Percentiles rank a stretch among this genome's conserved stretches.
phyloP scores from a whole-genome alignment of 2,329 filamentous ascomycete species.

The Zasmidium cellare region DNA sequence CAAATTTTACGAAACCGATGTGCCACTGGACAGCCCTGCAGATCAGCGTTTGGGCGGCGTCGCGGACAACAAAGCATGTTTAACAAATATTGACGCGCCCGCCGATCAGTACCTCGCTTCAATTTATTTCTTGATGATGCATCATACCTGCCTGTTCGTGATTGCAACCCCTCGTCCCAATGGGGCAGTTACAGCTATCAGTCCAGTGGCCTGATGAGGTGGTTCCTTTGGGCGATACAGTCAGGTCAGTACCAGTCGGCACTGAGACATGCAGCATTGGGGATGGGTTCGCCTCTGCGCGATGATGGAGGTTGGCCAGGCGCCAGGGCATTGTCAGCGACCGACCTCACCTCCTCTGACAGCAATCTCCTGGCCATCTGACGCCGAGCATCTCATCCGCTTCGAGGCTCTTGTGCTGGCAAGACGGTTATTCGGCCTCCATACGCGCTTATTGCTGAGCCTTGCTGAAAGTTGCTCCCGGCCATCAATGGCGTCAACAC shows the following conservation, averaged over 20 bases:
- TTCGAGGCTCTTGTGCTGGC: background rate
- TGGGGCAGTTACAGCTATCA: constrained; percentile 4
- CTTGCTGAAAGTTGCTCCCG: background rate
- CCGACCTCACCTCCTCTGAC: background rate
- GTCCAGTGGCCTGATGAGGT: background rate
- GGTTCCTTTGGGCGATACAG: background rate
- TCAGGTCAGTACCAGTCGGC: background rate
- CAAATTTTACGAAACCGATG: background rate
- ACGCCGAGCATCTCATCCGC: constrained; percentile 1
- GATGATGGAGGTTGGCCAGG: background rate
- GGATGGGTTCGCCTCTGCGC: background rate
- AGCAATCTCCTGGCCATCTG: background rate
- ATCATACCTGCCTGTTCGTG: too few relatives aligned
- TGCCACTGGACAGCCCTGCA: constrained; percentile 2
- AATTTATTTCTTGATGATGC: background rate
- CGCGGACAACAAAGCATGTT: constrained; percentile 8
- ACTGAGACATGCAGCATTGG: constrained; percentile 4
- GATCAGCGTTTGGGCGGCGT: constrained; percentile 6
- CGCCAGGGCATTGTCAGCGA: background rate
- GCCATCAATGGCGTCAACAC: constrained; percentile 15
- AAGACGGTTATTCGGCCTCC: background rate
- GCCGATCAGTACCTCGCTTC: constrained; percentile 9
- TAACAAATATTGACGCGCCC: constrained; percentile 11
- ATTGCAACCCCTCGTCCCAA: background rate
- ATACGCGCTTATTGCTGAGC: background rate